phyloP scores from a whole-genome alignment of 1,284 basidiomycete genomes.

The Hemileia vastatrix region DNA sequence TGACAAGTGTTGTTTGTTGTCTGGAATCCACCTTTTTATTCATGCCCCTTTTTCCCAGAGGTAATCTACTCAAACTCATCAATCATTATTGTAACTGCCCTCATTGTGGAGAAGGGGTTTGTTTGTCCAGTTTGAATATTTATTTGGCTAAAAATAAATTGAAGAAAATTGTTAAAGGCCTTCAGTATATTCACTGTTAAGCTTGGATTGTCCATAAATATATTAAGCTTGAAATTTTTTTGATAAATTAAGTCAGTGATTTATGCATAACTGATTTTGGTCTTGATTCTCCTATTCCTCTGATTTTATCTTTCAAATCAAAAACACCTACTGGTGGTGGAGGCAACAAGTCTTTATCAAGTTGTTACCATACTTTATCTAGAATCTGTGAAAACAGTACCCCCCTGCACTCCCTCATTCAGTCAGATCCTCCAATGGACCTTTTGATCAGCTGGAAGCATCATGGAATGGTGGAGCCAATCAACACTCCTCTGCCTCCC shows the following conservation, averaged over 20 bases:
- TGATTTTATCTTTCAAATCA: slow-evolving; percentile 7
- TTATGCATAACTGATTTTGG: slow-evolving; percentile 78
- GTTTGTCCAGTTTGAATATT: slow-evolving; percentile 26
- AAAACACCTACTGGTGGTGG: slow-evolving; percentile 1
- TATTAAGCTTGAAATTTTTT: slow-evolving; percentile 91
- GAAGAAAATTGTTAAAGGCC: slow-evolving; percentile 73
- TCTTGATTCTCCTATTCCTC: slow-evolving; percentile 57
- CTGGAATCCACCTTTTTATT: slow-evolving; percentile 68
- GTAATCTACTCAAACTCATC: slow-evolving; percentile 74
- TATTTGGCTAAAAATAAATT: slow-evolving; percentile 70
- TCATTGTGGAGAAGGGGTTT: neutral
- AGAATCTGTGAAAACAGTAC: slow-evolving; percentile 12
- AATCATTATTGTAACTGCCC: slow-evolving; percentile 42
- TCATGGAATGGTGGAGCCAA: neutral
- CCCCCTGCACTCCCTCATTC: no score
- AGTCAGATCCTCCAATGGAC: no score
- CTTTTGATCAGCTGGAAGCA: no score
- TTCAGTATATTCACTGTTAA: slow-evolving; percentile 73
- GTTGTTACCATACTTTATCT: neutral
- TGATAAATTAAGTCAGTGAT: slow-evolving; percentile 71
- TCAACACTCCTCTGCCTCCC: neutral
- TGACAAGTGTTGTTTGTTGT: slow-evolving; percentile 61
- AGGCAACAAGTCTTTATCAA: slow-evolving; percentile 14
- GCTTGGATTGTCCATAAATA: slow-evolving; percentile 75
- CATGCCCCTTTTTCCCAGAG: slow-evolving; percentile 70